Evolutionary conservation across 768 basidiomycete species (phyloP).

Genomic region (Boletellus ananiceps): DNA sequence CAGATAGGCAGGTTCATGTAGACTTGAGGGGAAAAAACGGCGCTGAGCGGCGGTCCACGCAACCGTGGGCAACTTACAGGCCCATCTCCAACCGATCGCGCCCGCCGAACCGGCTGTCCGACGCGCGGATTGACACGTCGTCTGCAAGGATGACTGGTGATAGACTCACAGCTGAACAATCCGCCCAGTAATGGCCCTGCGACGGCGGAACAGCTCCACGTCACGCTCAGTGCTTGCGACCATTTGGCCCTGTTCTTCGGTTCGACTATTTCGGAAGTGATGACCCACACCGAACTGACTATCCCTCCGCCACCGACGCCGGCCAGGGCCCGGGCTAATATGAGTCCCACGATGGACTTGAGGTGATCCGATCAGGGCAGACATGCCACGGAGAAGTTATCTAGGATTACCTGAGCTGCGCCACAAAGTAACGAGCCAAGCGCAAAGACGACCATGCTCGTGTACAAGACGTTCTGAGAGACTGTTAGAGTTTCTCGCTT

Average conservation of each 20-base stretch:
- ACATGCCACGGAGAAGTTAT: slow-evolving; percentile 13
- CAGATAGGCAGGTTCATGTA: slow-evolving; percentile 81
- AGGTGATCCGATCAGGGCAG: slow-evolving; percentile 17
- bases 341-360: slow-evolving; percentile 53
- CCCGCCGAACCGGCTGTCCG: slow-evolving; percentile 27
- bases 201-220: slow-evolving; percentile 82
- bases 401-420: slow-evolving; percentile 53
- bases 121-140: slow-evolving; percentile 17
- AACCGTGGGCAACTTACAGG: slow-evolving; percentile 51
- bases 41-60: slow-evolving; percentile 15
- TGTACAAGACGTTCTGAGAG: slow-evolving; percentile 58
- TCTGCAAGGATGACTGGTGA: slow-evolving; percentile 6
- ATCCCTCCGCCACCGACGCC: slow-evolving; percentile 88
- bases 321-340: slow-evolving; percentile 58
- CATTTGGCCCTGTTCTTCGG: slow-evolving; percentile 67
- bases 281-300: slow-evolving; percentile 80
- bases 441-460: slow-evolving; percentile 70
- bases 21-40: slow-evolving; percentile 41
- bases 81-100: slow-evolving; percentile 73
- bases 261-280: slow-evolving; percentile 81
- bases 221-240: slow-evolving; percentile 81
- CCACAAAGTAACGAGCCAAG: slow-evolving; percentile 80
- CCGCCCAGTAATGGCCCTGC: slow-evolving; percentile 84
- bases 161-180: slow-evolving; percentile 63
- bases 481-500: slow-evolving; percentile 3